Base-by-base conservation (phyloP, 495 filamentous ascomycete species). In the Daldinia grandis region DNA sequence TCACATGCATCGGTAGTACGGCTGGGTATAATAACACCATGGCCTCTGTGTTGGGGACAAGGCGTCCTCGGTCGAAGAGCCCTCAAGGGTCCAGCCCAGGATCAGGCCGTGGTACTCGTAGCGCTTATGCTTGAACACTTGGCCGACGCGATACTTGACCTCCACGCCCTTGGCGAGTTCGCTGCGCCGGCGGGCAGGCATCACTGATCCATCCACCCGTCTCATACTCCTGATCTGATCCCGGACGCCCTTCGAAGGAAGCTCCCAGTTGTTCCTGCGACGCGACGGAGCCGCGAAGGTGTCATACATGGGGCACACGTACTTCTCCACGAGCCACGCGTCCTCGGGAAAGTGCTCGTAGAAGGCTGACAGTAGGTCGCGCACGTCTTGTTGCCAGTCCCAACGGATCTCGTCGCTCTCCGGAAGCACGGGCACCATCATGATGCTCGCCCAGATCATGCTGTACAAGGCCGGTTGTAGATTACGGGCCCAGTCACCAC, bases 51-150 rank as follows among this genome's bases (percentile, higher is more conserved):
- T 19, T 10, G 73, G 50, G 4, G 62, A 64, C 33, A 71, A n/a
- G 15, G 37, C 44, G 28, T 58, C 60, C 17, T 71, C 68, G 9
- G 63, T 64, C 71, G 80, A 73, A 3, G 68, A 74, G 17, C 78
- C 80, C 42, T 78, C 83, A 0, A 83, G 77, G 63, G 93, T 91
- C 95, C 95, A 99, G 17, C 95, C 95, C 10, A 89, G 91, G 66
- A 99, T 92, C 10, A 97, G 83, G 21, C 90, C 94, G 24, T 85
- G 81, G 75, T 95, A 97, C 24, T 84, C 78, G 78, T 97, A 98
- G 53, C 92, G 87, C 72, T 84, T 89, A 76, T 98, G 95, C 58
- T 82, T 84, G 75, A 98, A 95, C 2, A 96, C 87, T 69, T 95
- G 91, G 4, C 95, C 95, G 50, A 99, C 87, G 61, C 83, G 87